Percentiles rank a stretch among this genome's conserved stretches.
Evolutionary conservation across 1,284 basidiomycete species (phyloP).

Genomic region (Abortiporus biennis): DNA sequence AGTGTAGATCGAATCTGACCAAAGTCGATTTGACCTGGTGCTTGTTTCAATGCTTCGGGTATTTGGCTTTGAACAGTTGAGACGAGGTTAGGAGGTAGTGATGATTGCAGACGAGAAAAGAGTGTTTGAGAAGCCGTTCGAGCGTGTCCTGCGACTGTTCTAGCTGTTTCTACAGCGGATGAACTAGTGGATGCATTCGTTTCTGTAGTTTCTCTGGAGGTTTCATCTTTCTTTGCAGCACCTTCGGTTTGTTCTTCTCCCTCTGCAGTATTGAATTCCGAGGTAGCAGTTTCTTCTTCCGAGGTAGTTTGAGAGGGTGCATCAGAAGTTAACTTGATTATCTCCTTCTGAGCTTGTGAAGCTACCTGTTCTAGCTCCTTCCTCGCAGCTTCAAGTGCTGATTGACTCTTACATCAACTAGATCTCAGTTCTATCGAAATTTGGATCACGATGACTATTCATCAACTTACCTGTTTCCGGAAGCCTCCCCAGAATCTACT

Average conservation of each 20-base stretch:
- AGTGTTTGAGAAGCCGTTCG: constrained; percentile 37
- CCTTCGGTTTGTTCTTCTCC: constrained; percentile 1
- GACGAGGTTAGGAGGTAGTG: constrained; percentile 68
- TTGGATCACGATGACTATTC: constrained; percentile 1
- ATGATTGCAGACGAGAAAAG: constrained; percentile 66
- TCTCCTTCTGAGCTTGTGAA: constrained; percentile 76
- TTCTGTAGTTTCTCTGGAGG: constrained; percentile 9
- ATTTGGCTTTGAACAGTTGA: constrained; percentile 55
- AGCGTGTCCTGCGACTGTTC: constrained; percentile 14
- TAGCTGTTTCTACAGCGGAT: too few species aligned
- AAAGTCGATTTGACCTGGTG: constrained; percentile 43
- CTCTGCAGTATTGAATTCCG: constrained; percentile 8
- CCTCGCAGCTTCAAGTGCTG: constrained; percentile 63
- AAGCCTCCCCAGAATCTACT: constrained; percentile 86
- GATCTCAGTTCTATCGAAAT: constrained; percentile 2
- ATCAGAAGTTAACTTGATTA: constrained; percentile 55
- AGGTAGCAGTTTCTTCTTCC: constrained; percentile 14
- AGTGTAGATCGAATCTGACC: constrained; percentile 60
- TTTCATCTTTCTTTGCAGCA: background rate
- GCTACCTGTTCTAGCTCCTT: constrained; percentile 78
- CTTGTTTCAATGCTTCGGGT: constrained; percentile 58
- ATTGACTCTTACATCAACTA: constrained; percentile 55
- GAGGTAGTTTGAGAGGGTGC: constrained; percentile 22
- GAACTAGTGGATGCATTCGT: constrained; percentile 22
- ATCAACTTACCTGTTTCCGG: constrained; percentile 67